Percentiles rank a stretch among this genome's conserved stretches.
phyloP scores from a whole-genome alignment of 139 green algal genomes.

The Pleodorina starrii region DNA sequence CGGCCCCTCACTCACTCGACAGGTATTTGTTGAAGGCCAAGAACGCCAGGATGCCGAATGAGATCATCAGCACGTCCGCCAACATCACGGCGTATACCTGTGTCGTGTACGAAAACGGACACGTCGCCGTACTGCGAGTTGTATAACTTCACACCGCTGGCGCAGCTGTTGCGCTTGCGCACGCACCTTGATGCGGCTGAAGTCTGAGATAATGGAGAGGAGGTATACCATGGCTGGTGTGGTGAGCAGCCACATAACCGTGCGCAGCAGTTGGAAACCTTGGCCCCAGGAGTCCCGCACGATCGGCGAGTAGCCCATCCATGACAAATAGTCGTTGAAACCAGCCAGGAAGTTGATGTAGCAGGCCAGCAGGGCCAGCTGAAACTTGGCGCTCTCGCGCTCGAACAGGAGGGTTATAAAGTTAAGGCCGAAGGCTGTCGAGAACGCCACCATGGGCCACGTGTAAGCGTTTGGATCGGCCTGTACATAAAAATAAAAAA shows the following conservation, averaged over 20 bases:
- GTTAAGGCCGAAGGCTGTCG: conserved; percentile 61
- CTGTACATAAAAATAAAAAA: conserved; percentile 14
- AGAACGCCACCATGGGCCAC: conserved; percentile 58
- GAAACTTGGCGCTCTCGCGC: conserved; percentile 61
- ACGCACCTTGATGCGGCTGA: conserved; percentile 55
- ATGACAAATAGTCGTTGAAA: conserved; percentile 55
- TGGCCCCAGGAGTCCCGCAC: conserved; percentile 50
- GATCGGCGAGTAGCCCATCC: conserved; percentile 42
- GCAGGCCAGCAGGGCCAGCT: conserved; percentile 58
- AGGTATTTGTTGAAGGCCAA: conserved; percentile 32
- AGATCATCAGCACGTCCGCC: conserved; percentile 50
- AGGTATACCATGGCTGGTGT: conserved; percentile 71
- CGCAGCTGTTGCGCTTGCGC: too few relatives aligned
- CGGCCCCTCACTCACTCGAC: conserved; percentile 35
- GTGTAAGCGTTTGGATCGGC: conserved; percentile 42
- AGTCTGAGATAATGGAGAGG: conserved; percentile 64
- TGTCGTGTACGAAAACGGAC: not conserved
- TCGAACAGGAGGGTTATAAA: conserved; percentile 63
- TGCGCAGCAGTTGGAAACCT: conserved; percentile 49
- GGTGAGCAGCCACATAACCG: conserved; percentile 64
- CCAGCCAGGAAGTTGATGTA: conserved; percentile 63
- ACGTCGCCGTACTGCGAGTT: not conserved
- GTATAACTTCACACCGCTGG: not conserved
- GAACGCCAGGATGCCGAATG: conserved; percentile 43
- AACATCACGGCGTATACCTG: conserved; percentile 47